A percentile compares a stretch with the other conserved stretches of the same genome.
Conservation (phyloP, 2,329 filamentous ascomycete genomes). For the Ascochyta pisi region DNA sequence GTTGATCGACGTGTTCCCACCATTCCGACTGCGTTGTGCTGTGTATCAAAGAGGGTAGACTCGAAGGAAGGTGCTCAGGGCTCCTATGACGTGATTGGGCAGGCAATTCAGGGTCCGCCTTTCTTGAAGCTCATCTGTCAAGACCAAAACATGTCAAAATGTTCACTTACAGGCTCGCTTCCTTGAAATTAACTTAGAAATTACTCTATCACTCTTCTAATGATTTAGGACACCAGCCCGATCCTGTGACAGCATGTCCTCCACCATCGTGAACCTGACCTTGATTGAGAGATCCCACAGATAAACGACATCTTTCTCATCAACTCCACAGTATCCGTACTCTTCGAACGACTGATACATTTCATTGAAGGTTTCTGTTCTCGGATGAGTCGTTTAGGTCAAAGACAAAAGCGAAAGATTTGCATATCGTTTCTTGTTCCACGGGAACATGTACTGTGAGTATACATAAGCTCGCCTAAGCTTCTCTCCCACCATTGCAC, state of each 20-base stretch:
- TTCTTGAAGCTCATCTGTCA: neutral
- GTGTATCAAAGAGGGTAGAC: neutral
- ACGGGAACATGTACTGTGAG: too few relatives aligned
- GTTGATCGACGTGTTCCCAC: constrained; percentile 39
- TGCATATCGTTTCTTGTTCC: too few relatives aligned
- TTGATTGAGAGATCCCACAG: constrained; percentile 33
- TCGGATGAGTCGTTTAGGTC: too few relatives aligned
- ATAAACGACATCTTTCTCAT: constrained; percentile 35
- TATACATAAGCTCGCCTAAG: too few relatives aligned
- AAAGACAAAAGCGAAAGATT: too few relatives aligned
- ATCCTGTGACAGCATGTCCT: constrained; percentile 36
- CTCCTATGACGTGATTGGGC: constrained; percentile 7
- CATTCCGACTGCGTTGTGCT: constrained; percentile 25
- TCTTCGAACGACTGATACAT: constrained; percentile 45
- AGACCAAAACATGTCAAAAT: too few relatives aligned
- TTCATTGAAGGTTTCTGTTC: constrained; percentile 1
- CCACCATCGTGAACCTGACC: constrained; percentile 31
- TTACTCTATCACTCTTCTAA: too few relatives aligned
- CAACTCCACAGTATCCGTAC: constrained; percentile 47
- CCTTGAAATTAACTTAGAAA: too few relatives aligned
- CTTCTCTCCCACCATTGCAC: too few relatives aligned
- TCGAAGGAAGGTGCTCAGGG: neutral
- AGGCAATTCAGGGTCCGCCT: neutral
- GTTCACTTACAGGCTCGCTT: too few relatives aligned
- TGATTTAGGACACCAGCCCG: constrained; percentile 10